phyloP scores from a whole-genome alignment of 257 asterid species.

The Gynochthodes officinalis region DNA sequence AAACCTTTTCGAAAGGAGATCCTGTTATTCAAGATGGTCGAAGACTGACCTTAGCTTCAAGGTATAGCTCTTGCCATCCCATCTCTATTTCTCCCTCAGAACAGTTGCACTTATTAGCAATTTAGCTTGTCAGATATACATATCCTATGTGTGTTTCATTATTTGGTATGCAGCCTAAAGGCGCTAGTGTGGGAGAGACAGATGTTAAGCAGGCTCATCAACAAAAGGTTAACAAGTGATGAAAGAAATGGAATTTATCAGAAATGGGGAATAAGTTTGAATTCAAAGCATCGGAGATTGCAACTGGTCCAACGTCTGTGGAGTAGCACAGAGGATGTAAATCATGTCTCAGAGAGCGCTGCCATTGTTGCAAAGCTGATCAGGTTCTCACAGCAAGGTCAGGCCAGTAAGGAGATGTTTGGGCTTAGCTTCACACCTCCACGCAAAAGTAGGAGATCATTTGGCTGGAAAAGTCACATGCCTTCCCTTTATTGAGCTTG shows the following conservation, averaged over 20 bases:
- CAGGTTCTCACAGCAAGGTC: slow-evolving; percentile 39
- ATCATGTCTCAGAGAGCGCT: slow-evolving; percentile 38
- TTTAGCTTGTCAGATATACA: neutral
- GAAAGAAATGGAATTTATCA: slow-evolving; percentile 37
- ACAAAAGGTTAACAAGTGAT: slow-evolving; percentile 32
- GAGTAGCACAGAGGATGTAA: slow-evolving; percentile 31
- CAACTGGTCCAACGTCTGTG: slow-evolving; percentile 37
- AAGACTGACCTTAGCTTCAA: slow-evolving; percentile 34
- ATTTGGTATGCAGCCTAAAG: slow-evolving; percentile 36
- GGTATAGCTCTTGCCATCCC: slow-evolving; percentile 21
- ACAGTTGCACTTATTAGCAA: neutral
- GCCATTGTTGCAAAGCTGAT: slow-evolving; percentile 44
- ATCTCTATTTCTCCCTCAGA: neutral
- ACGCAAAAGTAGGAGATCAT: slow-evolving; percentile 32
- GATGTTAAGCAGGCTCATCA: slow-evolving; percentile 37
- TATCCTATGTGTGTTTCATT: neutral
- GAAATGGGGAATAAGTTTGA: slow-evolving; percentile 47
- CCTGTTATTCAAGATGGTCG: slow-evolving; percentile 38
- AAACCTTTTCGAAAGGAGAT: slow-evolving; percentile 38
- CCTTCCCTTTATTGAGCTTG: slow-evolving; percentile 29
- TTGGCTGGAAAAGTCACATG: slow-evolving; percentile 45
- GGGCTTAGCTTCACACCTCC: slow-evolving; percentile 53
- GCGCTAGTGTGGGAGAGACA: slow-evolving; percentile 39
- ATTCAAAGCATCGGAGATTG: slow-evolving; percentile 38
- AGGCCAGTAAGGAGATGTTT: slow-evolving; percentile 49